phyloP scores from a whole-genome alignment of 495 filamentous ascomycete genomes.

The Xanthoparmelia taractica region DNA sequence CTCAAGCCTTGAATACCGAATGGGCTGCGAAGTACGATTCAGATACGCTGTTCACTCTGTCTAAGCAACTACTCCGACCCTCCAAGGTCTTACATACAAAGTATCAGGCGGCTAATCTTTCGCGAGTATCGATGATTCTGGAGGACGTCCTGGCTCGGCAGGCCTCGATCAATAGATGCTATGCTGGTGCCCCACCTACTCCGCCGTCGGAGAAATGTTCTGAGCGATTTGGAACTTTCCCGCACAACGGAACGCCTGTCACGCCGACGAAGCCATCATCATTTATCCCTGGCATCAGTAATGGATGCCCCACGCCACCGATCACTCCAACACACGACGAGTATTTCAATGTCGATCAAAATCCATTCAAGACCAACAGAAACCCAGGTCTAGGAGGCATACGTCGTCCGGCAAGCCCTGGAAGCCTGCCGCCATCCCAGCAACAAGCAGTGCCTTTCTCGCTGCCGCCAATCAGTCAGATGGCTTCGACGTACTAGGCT shows the following conservation, averaged over 20 bases:
- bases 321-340: conserved; percentile 81
- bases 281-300: conserved; percentile 52
- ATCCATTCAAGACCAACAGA: conserved; percentile 26
- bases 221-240: conserved; percentile 47
- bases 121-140: conserved; percentile 70
- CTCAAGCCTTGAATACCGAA: conserved; percentile 62
- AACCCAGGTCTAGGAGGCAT: conserved; percentile 8
- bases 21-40: conserved; percentile 80
- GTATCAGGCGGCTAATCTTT: conserved; percentile 74
- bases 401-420: conserved; percentile 20
- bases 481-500: conserved; percentile 15
- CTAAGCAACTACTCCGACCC: conserved; percentile 78
- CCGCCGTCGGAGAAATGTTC: conserved; percentile 56
- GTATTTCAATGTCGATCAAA: conserved; percentile 33
- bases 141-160: conserved; percentile 82
- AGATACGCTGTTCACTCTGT: conserved; percentile 68
- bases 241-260: conserved; percentile 49
- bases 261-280: conserved; percentile 76
- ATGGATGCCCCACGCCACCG: conserved; percentile 87
- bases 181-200: conserved; percentile 49
- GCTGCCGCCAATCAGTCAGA: conserved; percentile 20
- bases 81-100: conserved; percentile 82
- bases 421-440: conserved; percentile 16
- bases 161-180: conserved; percentile 58
- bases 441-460: conserved; percentile 7